A percentile compares a stretch with the other conserved stretches of the same genome.
These are phyloP conservation scores for Fusarium brachygibbosum DNA, from an alignment of 2,329 filamentous ascomycete genomes.

Conservation along the genomic window DNA sequence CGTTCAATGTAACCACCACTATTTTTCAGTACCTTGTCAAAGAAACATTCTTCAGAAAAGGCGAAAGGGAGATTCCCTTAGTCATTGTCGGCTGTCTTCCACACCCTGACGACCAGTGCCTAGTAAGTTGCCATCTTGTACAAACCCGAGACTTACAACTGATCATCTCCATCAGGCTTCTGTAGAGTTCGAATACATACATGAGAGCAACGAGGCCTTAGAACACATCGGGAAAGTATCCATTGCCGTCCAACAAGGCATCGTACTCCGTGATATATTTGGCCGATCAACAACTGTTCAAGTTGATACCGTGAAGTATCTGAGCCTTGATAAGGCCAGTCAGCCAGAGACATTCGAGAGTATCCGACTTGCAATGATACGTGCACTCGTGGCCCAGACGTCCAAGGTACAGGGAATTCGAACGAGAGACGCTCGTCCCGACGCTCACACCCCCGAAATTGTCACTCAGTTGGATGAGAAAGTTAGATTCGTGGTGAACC, in stretches of 20 bases:
- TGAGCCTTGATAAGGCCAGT: background rate
- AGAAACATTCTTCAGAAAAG: background rate
- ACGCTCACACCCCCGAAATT: background rate
- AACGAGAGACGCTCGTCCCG: background rate
- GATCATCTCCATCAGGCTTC: background rate
- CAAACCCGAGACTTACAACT: fast-evolving
- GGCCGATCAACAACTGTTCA: background rate
- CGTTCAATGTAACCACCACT: background rate
- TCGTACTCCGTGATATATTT: background rate
- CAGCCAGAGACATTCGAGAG: background rate
- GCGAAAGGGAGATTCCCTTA: background rate
- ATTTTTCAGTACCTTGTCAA: background rate
- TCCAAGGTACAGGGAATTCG: background rate
- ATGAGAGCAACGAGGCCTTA: background rate
- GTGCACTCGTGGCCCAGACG: background rate
- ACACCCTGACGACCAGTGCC: background rate
- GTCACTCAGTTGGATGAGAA: background rate
- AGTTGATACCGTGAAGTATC: background rate
- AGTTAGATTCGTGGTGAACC: background rate
- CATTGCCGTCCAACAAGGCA: background rate
- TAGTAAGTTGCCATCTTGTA: background rate
- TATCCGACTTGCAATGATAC: constrained; percentile 1
- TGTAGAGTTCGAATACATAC: background rate
- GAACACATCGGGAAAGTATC: background rate
- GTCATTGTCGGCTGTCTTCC: background rate